Evolutionary conservation across 495 filamentous ascomycete genomes (phyloP).

Genomic region (Glutinoglossum americanum): DNA sequence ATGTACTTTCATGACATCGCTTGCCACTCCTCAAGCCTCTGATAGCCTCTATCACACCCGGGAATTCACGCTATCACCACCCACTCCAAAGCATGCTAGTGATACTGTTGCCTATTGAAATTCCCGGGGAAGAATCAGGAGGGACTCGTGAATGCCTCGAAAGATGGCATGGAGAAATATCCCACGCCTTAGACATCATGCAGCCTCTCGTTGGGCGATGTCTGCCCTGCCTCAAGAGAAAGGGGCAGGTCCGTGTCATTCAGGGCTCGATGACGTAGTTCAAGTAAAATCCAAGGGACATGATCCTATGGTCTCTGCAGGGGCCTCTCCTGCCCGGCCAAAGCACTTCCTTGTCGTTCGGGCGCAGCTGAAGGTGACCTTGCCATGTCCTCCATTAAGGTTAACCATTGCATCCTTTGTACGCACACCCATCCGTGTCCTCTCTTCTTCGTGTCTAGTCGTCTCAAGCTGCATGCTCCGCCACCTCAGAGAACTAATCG

Average conservation of each 20-base stretch:
- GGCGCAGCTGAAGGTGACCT: neutral
- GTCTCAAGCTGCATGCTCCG: neutral
- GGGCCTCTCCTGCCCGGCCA: neutral
- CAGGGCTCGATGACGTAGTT: neutral
- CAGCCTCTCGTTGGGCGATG: neutral
- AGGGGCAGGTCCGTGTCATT: neutral
- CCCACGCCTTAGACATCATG: neutral
- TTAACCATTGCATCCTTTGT: neutral
- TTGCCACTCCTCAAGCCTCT: neutral
- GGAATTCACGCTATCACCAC: neutral
- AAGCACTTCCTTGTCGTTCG: neutral
- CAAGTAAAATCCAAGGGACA: neutral
- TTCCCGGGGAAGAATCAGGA: neutral
- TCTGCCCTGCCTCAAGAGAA: neutral
- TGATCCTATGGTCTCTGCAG: neutral
- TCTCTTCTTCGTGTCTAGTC: neutral
- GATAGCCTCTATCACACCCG: neutral
- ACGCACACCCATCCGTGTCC: neutral
- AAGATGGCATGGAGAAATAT: neutral
- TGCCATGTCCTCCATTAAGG: neutral
- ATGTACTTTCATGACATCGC: neutral
- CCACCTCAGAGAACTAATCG: neutral
- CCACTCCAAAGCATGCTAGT: neutral
- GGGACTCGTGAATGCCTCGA: neutral
- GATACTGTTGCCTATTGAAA: neutral